Conservation (phyloP, 2,329 filamentous ascomycete genomes). For the Neofusicoccum cordaticola region DNA sequence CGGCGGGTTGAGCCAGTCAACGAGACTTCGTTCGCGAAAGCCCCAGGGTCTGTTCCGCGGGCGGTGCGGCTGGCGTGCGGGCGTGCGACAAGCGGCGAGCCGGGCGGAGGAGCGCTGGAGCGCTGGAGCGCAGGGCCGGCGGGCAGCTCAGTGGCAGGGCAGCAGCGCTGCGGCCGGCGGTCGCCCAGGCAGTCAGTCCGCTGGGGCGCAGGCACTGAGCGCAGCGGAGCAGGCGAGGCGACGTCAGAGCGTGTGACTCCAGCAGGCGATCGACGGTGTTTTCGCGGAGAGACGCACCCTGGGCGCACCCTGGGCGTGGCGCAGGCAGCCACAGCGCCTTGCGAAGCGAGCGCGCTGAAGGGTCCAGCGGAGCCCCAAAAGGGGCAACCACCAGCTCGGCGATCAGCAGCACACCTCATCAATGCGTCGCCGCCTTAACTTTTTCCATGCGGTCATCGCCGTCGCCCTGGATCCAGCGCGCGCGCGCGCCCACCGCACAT, state of each 20-base stretch:
- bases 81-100: neutral
- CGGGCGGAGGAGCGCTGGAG: neutral
- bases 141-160: neutral
- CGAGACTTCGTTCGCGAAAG: neutral
- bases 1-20: neutral
- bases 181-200: too few relatives aligned
- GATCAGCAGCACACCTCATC: constrained; percentile 7
- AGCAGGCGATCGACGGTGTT: neutral
- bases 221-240: neutral
- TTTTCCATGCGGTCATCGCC: neutral
- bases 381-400: neutral
- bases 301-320: neutral
- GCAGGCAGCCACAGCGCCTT: neutral
- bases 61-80: neutral
- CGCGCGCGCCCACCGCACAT: neutral
- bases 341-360: neutral
- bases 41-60: neutral
- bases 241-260: constrained; percentile 10
- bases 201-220: neutral
- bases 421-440: neutral
- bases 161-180: neutral
- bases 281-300: neutral
- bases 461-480: neutral
- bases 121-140: too few relatives aligned
- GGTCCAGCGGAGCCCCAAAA: neutral